Base-by-base conservation (phyloP, 345 rosid species). In the Eucalyptus coolabah region DNA sequence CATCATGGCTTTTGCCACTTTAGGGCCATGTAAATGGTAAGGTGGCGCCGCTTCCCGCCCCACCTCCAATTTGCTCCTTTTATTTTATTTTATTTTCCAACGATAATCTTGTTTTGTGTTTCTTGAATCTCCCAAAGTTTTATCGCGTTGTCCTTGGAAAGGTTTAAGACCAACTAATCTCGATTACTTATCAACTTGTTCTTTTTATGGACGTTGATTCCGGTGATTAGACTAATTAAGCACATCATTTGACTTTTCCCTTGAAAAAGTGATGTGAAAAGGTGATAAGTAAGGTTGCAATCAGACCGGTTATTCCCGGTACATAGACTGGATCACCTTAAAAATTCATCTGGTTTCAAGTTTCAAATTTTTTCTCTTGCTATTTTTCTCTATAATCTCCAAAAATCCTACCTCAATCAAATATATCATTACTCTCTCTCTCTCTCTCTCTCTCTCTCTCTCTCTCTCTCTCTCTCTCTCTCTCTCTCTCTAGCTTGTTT, bases 401-500 rank as follows among this genome's bases (percentile, higher is more conserved):
- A 53, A 53, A 19, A 53, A 53, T 53, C 26, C 59, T 53, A 19
- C 10, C 24, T 19, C 56, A 19, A 53, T 53, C 56, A 53, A 53
- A 53, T 53, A 3, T 53, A 53, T 53, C 56, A 53, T 19, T 2
- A 51, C 10, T 53, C 24, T 19, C 59, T 51, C 23, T 51, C 54
- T 51, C 56, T 53, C 56, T 53, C 24, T 6, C 54, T 51, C 54
- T 51, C 54, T 50, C 54, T 51, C 53, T 49, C 50, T 49, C n/a
- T n/a, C n/a, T n/a, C n/a, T n/a, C n/a, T n/a, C n/a, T n/a, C 50
- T 50, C 18, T 50, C 50, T 50, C 18, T 50, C 53, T 16, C 53
- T 16, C 54, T 17, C 54, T 50, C 54, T 51, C 0, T 0, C 56
- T 53, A 1, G 0, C 56, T 53, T 3, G 24, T 3, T 53, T 21